These are phyloP conservation scores for Cryptococcus sp. DNA, from an alignment of 1,284 basidiomycete species.

Conservation along the genomic window DNA sequence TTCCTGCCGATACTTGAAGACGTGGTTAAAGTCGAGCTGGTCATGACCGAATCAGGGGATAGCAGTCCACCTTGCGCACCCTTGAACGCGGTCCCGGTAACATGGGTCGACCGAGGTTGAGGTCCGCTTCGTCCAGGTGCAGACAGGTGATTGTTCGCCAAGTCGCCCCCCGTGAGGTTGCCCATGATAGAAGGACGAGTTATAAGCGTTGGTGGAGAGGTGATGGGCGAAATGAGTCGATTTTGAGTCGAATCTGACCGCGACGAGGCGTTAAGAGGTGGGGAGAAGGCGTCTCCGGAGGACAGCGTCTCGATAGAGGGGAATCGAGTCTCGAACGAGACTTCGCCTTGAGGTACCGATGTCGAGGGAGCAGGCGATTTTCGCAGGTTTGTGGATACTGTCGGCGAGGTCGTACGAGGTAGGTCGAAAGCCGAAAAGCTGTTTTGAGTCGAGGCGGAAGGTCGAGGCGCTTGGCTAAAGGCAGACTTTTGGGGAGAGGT, in stretches of 20 bases:
- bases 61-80: neutral
- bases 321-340: slow-evolving; percentile 40
- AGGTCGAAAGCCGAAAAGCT: slow-evolving; percentile 3
- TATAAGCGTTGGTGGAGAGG: slow-evolving; percentile 12
- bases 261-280: slow-evolving; percentile 2
- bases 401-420: slow-evolving; percentile 6
- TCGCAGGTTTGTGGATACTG: neutral
- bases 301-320: slow-evolving; percentile 39
- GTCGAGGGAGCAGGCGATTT: neutral
- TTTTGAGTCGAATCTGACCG: neutral
- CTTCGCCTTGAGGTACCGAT: slow-evolving; percentile 15
- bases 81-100: slow-evolving; percentile 46
- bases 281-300: slow-evolving; percentile 11
- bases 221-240: slow-evolving; percentile 18
- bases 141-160: slow-evolving; percentile 9
- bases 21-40: neutral
- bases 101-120: slow-evolving; percentile 44
- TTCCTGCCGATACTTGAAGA: neutral
- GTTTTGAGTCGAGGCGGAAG: neutral
- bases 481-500: neutral
- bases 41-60: slow-evolving; percentile 8
- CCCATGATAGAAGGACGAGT: slow-evolving; percentile 26
- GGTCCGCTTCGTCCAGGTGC: slow-evolving; percentile 8
- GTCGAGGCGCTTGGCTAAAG: too few species aligned
- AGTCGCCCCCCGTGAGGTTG: slow-evolving; percentile 37